Conservation (phyloP, 345 rosid genomes). For the Gossypium stocksii region DNA sequence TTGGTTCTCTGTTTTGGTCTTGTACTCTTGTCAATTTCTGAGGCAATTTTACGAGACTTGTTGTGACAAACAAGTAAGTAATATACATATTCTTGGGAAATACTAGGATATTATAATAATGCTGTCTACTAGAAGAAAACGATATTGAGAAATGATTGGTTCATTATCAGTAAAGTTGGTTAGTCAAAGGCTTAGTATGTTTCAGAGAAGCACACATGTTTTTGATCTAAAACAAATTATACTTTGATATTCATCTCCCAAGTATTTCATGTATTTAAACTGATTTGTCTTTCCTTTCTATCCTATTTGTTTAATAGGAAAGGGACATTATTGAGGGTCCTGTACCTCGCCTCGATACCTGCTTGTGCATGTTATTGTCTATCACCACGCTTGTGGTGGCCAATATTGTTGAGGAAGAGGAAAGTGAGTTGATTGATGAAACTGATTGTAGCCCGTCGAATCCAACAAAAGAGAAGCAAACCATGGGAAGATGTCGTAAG, state of each 20-base stretch:
- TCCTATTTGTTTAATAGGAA: slow-evolving; percentile 50
- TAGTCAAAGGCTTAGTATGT: neutral
- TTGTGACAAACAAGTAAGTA: neutral
- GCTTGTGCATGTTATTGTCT: slow-evolving; percentile 78
- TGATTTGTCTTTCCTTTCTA: slow-evolving; percentile 12
- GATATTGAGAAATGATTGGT: neutral
- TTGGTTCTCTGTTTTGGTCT: neutral
- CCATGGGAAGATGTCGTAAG: slow-evolving; percentile 50
- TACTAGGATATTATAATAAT: neutral
- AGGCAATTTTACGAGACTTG: neutral
- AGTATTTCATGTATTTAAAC: slow-evolving; percentile 2
- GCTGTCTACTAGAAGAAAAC: neutral
- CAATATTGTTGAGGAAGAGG: slow-evolving; percentile 86
- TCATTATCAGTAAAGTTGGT: neutral
- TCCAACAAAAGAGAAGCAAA: slow-evolving; percentile 51
- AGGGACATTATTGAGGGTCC: slow-evolving; percentile 86
- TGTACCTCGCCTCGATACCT: slow-evolving; percentile 79
- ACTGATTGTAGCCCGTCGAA: slow-evolving; percentile 31
- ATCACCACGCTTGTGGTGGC: slow-evolving; percentile 71
- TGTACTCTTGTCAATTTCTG: neutral
- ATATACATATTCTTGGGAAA: neutral
- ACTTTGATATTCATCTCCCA: neutral
- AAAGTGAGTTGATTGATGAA: slow-evolving; percentile 60
- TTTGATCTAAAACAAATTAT: neutral
- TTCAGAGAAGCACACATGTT: neutral